A percentile compares a stretch with the other conserved stretches of the same genome.
phyloP scores from a whole-genome alignment of 345 rosid genomes.

The Pseudoturritis turrita region DNA sequence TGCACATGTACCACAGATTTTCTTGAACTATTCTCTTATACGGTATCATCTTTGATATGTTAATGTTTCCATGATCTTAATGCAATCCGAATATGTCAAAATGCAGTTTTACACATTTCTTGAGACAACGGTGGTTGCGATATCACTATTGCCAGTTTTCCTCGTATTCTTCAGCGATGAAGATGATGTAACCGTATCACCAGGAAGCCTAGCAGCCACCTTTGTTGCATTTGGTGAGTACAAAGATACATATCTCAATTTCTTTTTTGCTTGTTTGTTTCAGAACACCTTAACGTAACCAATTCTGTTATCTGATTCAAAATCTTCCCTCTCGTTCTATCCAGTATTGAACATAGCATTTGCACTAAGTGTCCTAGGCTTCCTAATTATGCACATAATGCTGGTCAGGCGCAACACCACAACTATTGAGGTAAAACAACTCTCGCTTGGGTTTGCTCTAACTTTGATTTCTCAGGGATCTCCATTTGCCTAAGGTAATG shows the following conservation, averaged over 20 bases:
- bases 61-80: not conserved
- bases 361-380: conserved; percentile 73
- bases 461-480: not conserved
- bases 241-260: not conserved
- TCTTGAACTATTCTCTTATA: not conserved
- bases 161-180: conserved; percentile 64
- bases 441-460: not conserved
- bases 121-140: conserved; percentile 64
- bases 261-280: not conserved
- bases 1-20: not conserved
- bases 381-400: conserved; percentile 68
- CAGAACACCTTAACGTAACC: not conserved
- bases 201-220: conserved; percentile 63
- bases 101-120: conserved; percentile 88
- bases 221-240: conserved; percentile 71
- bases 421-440: conserved; percentile 68
- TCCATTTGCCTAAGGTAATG: not conserved
- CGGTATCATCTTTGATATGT: not conserved
- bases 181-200: conserved; percentile 49
- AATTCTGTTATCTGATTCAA: not conserved
- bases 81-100: not conserved
- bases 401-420: conserved; percentile 62
- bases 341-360: conserved; percentile 79
- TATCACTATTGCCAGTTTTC: conserved; percentile 61
- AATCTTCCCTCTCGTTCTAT: not conserved